Evolutionary conservation across 345 rosid genomes (phyloP), one percentile per base, ranked within the genome.

Genomic region (Capsella bursapastoris): DNA sequence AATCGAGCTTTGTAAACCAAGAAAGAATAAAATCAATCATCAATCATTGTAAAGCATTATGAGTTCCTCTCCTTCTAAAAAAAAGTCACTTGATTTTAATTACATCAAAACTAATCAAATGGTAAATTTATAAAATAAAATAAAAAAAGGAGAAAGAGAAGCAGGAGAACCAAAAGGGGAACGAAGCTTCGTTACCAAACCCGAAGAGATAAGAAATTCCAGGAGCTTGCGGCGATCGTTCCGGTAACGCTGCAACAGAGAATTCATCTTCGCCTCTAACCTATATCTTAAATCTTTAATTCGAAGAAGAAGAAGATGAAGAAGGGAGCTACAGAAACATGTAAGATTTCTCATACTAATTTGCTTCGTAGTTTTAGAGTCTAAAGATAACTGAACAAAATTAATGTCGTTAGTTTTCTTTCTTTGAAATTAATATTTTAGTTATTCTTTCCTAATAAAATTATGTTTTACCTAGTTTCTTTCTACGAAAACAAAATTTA

Each of bases 191-290:
- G 52, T 85, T 35, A 89, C 80, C 60, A 79, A 79, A 27, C 87
- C 89, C 40, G 93, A 88, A 0, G 93, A 79, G 13, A 92, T 63
- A 48, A 92, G 83, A 74, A 85, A 95, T 81, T 86, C 88, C 44
- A 95, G 28, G 27, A 95, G 90, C 87, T 88, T 88, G 64, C 96
- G 95, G 69, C 97, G 97, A 89, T 95, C 97, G 66, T 77, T 72
- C 70, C 97, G 89, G 89, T 91, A 89, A 43, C 84, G 89, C 8
- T 82, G 79, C 66, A 90, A 56, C 60, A 86, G 79, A 69, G 81
- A 74, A 52, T 80, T 56, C 73, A 79, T 76, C 41, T 43, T 68
- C 67, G 76, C 76, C 79, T 35, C 8, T 18, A 18, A 45, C n/a
- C 3, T 15, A 9, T 25, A 13, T 2, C 48, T 16, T 18, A 45